A percentile compares a stretch with the other conserved stretches of the same genome.
Conservation (phyloP, 2,329 filamentous ascomycete species). For the Tolypocladium pustulatum region DNA sequence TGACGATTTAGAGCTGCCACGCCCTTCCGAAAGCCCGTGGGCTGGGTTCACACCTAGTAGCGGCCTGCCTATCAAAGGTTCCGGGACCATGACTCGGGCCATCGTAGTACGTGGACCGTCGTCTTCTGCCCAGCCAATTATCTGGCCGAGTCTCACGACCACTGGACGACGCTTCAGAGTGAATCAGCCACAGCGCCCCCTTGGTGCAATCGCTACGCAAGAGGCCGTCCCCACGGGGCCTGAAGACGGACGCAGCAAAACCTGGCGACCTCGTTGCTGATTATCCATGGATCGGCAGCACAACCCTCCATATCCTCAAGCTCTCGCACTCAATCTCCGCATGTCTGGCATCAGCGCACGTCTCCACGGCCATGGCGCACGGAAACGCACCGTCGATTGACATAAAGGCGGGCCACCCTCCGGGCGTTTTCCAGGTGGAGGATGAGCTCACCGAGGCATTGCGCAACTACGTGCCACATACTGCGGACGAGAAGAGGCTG, state of each 20-base stretch:
- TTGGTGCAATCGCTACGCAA: no score
- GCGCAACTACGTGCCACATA: constrained; percentile 15
- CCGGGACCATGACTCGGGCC: background rate
- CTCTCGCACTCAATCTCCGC: background rate
- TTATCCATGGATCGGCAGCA: background rate
- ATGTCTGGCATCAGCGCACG: no score
- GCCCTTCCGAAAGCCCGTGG: no score
- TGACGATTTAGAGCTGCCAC: background rate
- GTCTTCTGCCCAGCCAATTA: background rate
- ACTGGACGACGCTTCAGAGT: background rate
- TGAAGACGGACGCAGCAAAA: background rate
- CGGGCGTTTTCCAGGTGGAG: constrained; percentile 3
- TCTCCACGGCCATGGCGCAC: background rate
- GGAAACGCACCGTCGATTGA: background rate
- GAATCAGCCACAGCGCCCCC: background rate
- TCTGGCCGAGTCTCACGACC: background rate
- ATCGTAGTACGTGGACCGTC: background rate
- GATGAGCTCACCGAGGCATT: constrained; percentile 13
- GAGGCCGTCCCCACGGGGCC: background rate
- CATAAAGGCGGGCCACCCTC: background rate
- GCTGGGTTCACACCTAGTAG: background rate
- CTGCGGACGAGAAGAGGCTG: constrained; percentile 9
- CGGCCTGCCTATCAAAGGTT: background rate
- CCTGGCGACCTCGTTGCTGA: background rate
- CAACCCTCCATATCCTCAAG: background rate